Evolutionary conservation across 306 rosid species (phyloP), one percentile per base, ranked within the genome.

Genomic region (Begonia peltatifolia): DNA sequence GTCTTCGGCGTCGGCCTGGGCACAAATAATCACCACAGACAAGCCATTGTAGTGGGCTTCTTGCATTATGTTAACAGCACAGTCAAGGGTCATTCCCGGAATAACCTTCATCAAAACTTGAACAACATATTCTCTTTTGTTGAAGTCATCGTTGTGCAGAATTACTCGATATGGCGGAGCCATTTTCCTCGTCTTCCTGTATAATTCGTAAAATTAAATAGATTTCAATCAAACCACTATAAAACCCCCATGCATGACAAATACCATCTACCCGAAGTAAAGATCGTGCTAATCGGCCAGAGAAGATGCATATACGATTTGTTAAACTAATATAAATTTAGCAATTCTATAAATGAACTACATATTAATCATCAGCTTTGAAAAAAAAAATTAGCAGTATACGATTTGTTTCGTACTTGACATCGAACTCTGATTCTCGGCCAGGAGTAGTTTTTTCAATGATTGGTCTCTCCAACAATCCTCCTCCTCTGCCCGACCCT

Each of bases 61-160:
- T 68, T 84, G 96, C 95, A 88, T 88, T 55, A 88, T 73, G 59
- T 88, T 84, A 47, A 88, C 95, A 0, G 96, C 96, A 66, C 54
- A 79, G 72, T 88, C 96, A 47, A 88, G 36, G 4, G 93, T 84
- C 96, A 88, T 88, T 68, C 93, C 96, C 0, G 95, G 96, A 58
- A 88, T 88, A 46, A 88, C 96, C 67, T 88, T 88, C 96, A 88
- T 84, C 71, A 88, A 58, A 55, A 88, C 96, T 71, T 88, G 93
- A 41, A 88, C 96, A 38, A 88, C 96, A 16, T 88, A 88, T 73
- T 88, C 95, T 43, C 96, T 66, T 76, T 84, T 88, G 59, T 88
- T 88, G 36, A 30, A 82, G 76, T 84, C 70, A 69, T 88, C 96
- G 42, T 88, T 88, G 52, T 88, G 96, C 61, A 88, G 77, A 63